A percentile compares a stretch with the other conserved stretches of the same genome.
Evolutionary conservation across 768 basidiomycete species (phyloP).

Genomic region (Mycena filopes): DNA sequence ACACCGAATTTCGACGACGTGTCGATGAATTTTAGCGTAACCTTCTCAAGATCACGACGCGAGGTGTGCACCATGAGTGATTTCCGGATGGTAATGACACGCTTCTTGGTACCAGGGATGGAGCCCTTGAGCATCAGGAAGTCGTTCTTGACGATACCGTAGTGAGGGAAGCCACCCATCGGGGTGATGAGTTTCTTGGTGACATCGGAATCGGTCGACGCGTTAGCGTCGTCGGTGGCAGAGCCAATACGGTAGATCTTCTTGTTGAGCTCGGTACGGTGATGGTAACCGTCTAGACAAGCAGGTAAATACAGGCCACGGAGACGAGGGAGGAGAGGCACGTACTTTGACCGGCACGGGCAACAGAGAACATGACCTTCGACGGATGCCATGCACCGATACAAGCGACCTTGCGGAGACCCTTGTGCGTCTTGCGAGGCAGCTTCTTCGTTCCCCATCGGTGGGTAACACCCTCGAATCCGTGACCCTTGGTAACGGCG

Average conservation of each 20-base stretch:
- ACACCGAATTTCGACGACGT: constrained; percentile 98
- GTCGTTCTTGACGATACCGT: constrained; percentile 99
- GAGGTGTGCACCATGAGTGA: constrained; percentile 97
- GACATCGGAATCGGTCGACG: constrained; percentile 94
- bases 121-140: constrained; percentile 97
- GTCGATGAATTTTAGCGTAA: constrained; percentile 98
- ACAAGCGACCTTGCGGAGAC: constrained; percentile 99
- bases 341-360: constrained; percentile 99
- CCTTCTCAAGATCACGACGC: constrained; percentile 96
- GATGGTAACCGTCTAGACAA: constrained; percentile 88
- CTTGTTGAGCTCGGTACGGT: constrained; percentile 98
- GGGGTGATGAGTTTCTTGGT: constrained; percentile 95
- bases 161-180: constrained; percentile 99
- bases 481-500: constrained; percentile 99
- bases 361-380: constrained; percentile 99
- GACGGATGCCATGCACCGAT: constrained; percentile 99
- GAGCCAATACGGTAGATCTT: constrained; percentile 96
- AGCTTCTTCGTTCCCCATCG: constrained; percentile 99
- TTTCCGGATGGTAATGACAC: constrained; percentile 97
- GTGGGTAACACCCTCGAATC: constrained; percentile 99
- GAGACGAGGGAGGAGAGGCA: constrained; percentile 32
- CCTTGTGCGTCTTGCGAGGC: constrained; percentile 99
- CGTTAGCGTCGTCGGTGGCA: constrained; percentile 81
- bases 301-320: constrained; percentile 20
- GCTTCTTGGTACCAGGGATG: constrained; percentile 96